Evolutionary conservation across 805 yeast species (phyloP).

Genomic region (Candida chauliodis): DNA sequence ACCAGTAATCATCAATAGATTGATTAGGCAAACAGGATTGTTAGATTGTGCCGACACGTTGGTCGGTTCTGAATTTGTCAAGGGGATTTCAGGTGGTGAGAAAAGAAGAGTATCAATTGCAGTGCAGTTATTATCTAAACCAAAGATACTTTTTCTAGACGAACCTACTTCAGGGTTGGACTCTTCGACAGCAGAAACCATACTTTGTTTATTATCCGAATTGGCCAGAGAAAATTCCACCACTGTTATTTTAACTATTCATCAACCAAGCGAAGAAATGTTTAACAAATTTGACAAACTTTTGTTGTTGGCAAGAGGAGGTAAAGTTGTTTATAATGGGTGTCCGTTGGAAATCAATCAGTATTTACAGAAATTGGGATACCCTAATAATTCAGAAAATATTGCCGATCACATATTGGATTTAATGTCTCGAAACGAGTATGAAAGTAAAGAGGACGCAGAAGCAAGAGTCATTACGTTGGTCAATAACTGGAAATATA

Average conservation of each 20-base stretch:
- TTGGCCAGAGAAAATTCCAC: slow-evolving; percentile 61
- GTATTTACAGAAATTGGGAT: slow-evolving; percentile 50
- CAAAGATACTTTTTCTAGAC: slow-evolving; percentile 69
- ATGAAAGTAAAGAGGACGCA: slow-evolving; percentile 21
- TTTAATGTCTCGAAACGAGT: slow-evolving; percentile 47
- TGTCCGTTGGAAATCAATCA: slow-evolving; percentile 38
- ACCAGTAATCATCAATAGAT: slow-evolving; percentile 48
- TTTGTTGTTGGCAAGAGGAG: slow-evolving; percentile 71
- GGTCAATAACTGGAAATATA: slow-evolving; percentile 28
- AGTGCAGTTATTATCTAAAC: slow-evolving; percentile 68
- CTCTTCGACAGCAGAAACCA: slow-evolving; percentile 69
- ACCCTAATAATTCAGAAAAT: slow-evolving; percentile 45
- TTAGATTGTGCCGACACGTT: slow-evolving; percentile 73
- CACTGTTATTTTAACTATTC: slow-evolving; percentile 68
- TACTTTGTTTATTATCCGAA: slow-evolving; percentile 54
- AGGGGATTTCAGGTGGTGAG: slow-evolving; percentile 52
- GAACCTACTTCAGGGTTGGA: slow-evolving; percentile 92
- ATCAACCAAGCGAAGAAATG: slow-evolving; percentile 74
- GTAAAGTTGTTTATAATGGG: slow-evolving; percentile 68
- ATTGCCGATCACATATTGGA: slow-evolving; percentile 76
- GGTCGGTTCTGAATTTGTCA: slow-evolving; percentile 33
- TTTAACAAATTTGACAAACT: slow-evolving; percentile 66
- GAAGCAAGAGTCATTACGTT: slow-evolving; percentile 21
- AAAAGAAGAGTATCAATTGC: slow-evolving; percentile 82
- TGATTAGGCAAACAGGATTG: slow-evolving; percentile 69